phyloP scores from a whole-genome alignment of 2,329 filamentous ascomycete genomes.

The Myriosclerotinia curreyana region DNA sequence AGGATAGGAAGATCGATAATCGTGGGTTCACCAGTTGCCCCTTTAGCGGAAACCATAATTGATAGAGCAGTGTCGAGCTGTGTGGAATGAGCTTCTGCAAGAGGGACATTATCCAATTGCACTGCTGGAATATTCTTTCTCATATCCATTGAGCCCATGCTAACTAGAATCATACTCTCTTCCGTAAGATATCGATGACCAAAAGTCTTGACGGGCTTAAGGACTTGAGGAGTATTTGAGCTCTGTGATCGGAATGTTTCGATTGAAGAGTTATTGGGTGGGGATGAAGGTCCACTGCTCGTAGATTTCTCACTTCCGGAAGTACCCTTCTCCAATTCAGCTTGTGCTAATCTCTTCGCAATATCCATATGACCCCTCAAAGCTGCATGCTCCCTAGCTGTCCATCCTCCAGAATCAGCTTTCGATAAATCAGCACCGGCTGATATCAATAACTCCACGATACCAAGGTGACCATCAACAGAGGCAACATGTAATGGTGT shows the following conservation, averaged over 20 bases:
- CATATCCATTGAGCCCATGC: constrained; percentile 91
- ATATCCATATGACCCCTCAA: constrained; percentile 84
- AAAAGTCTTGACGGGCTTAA: constrained; percentile 89
- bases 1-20: constrained; percentile 91
- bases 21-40: constrained; percentile 80
- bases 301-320: constrained; percentile 37
- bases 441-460: constrained; percentile 74
- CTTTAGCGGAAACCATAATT: constrained; percentile 81
- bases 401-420: constrained; percentile 87
- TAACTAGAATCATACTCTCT: constrained; percentile 86
- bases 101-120: constrained; percentile 80
- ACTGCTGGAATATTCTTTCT: constrained; percentile 78
- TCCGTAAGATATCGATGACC: constrained; percentile 92
- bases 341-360: constrained; percentile 61
- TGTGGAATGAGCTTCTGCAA: constrained; percentile 84
- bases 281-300: constrained; percentile 38
- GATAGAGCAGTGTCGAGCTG: constrained; percentile 93
- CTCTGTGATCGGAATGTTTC: constrained; percentile 53
- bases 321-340: constrained; percentile 32
- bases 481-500: constrained; percentile 91
- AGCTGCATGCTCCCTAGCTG: constrained; percentile 86
- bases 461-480: constrained; percentile 76
- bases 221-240: constrained; percentile 48
- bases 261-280: constrained; percentile 57
- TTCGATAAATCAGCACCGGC: constrained; percentile 73